Base-by-base conservation (phyloP, 2,329 filamentous ascomycete species). In the Emmonsia crescens region DNA sequence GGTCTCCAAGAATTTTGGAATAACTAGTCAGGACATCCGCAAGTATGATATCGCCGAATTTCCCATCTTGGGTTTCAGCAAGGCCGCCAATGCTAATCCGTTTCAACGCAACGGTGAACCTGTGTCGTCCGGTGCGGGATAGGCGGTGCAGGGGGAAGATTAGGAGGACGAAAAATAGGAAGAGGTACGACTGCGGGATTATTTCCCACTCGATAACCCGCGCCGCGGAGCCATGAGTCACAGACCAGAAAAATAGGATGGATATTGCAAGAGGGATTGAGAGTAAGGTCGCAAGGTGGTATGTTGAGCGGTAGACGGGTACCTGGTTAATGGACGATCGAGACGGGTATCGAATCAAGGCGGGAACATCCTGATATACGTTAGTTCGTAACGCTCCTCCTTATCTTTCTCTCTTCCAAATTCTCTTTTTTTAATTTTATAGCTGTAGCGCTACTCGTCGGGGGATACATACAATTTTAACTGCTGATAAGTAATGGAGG, bases 11-110 rank as follows among this genome's bases (percentile, higher is more conserved):
- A 36, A 96, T 89, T 74, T 95, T 96, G 64, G 93, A 88, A 74
- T 97, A 99, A 70, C 89, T 95, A 49, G 94, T 99, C 68, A 97
- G 77, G 61, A 91, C 93, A 81, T 99, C 94, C 40, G 94, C 92
- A 21, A 99, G 84, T 62, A 99, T 78, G 59, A 97, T 88, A 72
- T 99, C 94, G 61, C 91, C 93, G 70, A 97, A 97, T 72, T 96
- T 96, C 60, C 93, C 91, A 74, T 96, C 89, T 67, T 89, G 84
- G 0, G 89, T 80, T 74, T 93, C 87, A 16, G 94, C 93, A 29
- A 99, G 82, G 0, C 93, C 92, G 29, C 94, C 94, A 51, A 96
- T 78, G 68, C 84, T 85, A 64, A 97, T 85, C 61, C 94, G 87
- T 64, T 85, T 85, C 52, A 97, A 78, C 0, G 86, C 93, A 12